Percentiles rank a stretch among this genome's conserved stretches.
phyloP scores from a whole-genome alignment of 768 basidiomycete species.

The Amanita rubescens region DNA sequence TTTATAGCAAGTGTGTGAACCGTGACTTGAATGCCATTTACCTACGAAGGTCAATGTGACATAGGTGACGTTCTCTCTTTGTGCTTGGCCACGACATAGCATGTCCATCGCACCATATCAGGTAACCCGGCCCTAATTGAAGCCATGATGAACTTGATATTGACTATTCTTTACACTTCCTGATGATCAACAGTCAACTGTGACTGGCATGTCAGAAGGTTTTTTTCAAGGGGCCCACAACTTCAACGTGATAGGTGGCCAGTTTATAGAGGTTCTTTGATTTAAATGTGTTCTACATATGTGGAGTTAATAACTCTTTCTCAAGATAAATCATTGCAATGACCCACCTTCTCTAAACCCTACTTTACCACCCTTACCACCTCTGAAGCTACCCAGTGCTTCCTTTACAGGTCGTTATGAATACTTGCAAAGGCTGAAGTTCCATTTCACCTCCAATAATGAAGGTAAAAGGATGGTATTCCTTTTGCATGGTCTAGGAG shows the following conservation, averaged over 20 bases:
- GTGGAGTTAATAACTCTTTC: not conserved
- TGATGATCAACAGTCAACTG: too few species aligned
- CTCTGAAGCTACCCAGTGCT: not conserved
- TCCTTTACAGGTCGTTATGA: constrained; percentile 4
- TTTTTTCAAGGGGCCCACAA: constrained; percentile 12
- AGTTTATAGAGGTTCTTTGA: not conserved
- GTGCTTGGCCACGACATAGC: too few species aligned
- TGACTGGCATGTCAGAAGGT: not conserved
- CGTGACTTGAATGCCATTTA: too few species aligned
- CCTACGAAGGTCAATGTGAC: too few species aligned
- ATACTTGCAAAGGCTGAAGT: constrained; percentile 7
- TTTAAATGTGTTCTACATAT: not conserved
- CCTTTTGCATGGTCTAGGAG: constrained; percentile 15
- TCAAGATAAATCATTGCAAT: not conserved
- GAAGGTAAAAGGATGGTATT: constrained; percentile 1
- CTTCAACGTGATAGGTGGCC: not conserved
- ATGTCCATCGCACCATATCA: too few species aligned
- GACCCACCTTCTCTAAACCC: too few species aligned
- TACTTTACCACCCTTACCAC: not conserved
- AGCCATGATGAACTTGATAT: too few species aligned
- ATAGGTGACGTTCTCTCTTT: too few species aligned
- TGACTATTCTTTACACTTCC: too few species aligned
- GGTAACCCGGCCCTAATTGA: too few species aligned
- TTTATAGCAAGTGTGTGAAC: too few species aligned
- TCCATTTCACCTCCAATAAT: constrained; percentile 6